Evolutionary conservation across 2,329 filamentous ascomycete genomes (phyloP), one percentile per base, ranked within the genome.

Genomic region (Reticulascus tulasneorum): DNA sequence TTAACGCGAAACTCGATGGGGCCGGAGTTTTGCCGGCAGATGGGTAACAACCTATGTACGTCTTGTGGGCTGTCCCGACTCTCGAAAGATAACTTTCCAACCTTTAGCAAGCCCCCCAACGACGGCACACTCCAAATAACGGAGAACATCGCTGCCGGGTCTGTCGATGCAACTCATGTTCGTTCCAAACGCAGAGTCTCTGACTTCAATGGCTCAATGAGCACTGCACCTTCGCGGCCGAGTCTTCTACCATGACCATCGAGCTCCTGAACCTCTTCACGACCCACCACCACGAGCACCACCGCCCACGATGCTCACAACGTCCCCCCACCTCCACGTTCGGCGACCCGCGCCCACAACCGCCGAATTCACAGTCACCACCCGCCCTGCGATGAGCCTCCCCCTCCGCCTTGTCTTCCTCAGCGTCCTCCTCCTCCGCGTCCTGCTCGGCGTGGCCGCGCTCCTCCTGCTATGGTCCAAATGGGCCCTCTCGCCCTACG

Each of bases 331-430:
- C 48, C 77, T 87, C 33, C 72, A 68, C 49, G 74, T 75, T 42
- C 73, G 79, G 47, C 76, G 79, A 16, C 85, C 86, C 32, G 90
- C 93, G 17, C 83, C 87, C 29, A 94, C 89, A 4, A 95, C 93
- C n/a, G 82, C 86, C 56, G 84, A 86, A 48, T 97, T 91, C 71
- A 94, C 85, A 20, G 86, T 96, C 37, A 93, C 90, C 23, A 96
- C 90, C 39, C 78, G 80, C 28, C 79, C 85, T 1, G 63, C 66
- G 0, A 56, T 64, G 5, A 73, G 73, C 1, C 42, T 74, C 12
- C 51, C 71, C 3, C 61, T 73, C 7, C 71, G 67, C 25, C 45
- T 73, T 22, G 54, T 74, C 15, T 59, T 71, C 33, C 42, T 57
- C 28, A 45, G 71, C 28, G 60, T 74, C 23, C 52, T 69, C 40